Evolutionary conservation across 2,329 filamentous ascomycete species (phyloP), one percentile per base, ranked within the genome.

Genomic region (Colletotrichum sp.): DNA sequence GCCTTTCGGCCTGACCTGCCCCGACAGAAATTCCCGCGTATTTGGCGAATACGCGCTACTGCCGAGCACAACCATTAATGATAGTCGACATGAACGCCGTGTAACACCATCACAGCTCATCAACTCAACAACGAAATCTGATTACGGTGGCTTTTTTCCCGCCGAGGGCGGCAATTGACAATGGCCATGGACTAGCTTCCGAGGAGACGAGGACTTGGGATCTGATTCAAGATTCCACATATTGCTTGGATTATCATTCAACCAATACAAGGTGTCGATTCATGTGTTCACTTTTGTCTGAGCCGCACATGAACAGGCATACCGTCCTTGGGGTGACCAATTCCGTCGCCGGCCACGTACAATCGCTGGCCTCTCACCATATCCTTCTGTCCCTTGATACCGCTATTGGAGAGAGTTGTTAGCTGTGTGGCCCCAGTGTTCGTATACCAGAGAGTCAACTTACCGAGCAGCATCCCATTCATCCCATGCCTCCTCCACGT

Each of bases 381-480:
- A 5, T 77, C 72, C 26, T 80, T 81, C 18, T 80, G 81, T 13
- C 79, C 79, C 8, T 80, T 80, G 16, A 52, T n/a, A 4, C 72
- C 39, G 30, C 65, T 72, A 65, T 36, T n/a, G 26, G 12, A 52
- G 12, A 15, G 10, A 52, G n/a, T 13, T 52, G 44, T 52, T 24
- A 52, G 44, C n/a, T 52, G 10, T 52, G n/a, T 8, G n/a, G 3
- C 44, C n/a, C n/a, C 10, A 21, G 24, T 13, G 9, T 18, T 24
- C 16, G 8, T 18, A 64, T 15, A 9, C n/a, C 12, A 44, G 24
- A 9, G 12, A 69, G 10, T 10, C 7, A 62, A 81, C 82, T 78
- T 77, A 62, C 77, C 77, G 69, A 55, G 65, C 2, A 87, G 86
- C 78, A 91, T 82, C 8, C 89, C 86, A 28, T 90, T 79, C 15